Evolutionary conservation across 306 rosid species (phyloP), one percentile per base, ranked within the genome.

Genomic region (Lupinus albus): DNA sequence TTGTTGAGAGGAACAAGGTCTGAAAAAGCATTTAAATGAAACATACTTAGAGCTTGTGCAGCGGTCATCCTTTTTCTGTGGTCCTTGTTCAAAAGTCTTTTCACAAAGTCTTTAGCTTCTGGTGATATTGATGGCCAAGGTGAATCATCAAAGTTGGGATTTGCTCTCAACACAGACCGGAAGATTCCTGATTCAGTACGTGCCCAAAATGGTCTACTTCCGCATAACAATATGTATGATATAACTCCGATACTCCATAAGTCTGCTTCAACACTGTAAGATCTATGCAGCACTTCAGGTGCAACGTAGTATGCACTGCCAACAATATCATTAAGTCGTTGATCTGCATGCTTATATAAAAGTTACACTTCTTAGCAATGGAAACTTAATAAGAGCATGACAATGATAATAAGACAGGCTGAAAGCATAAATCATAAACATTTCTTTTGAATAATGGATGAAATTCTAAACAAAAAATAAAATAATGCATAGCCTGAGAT

Each of bases 261-360:
- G 80, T 93, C 98, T 75, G 84, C 98, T 79, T 93, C 98, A 58
- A 83, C 75, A 68, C 87, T 83, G 72, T 93, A 93, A 33, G 98
- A 89, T 85, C 97, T 88, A 82, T 93, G 95, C 70, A 93, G 85
- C 44, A 93, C 98, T 77, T 93, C 98, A 53, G 98, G 97, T 16
- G 98, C 96, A 73, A 93, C 98, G 47, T 89, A 92, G 81, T 92
- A 92, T 17, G 98, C 98, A 77, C 98, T 92, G 55, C 98, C 98
- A 75, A 93, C 98, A 70, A 93, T 91, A 78, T 93, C 98, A 52
- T 84, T 93, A 62, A 93, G 91, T 49, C 96, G 92, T 55, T 83
- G 89, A 8, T 93, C 98, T 93, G 88, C 87, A 83, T 49, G 77
- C 56, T 70, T 25, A 76, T 17, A 2, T 36, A 72, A 53, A 80